Base-by-base conservation (phyloP, 495 filamentous ascomycete genomes). In the Penicillium simplicissimum region DNA sequence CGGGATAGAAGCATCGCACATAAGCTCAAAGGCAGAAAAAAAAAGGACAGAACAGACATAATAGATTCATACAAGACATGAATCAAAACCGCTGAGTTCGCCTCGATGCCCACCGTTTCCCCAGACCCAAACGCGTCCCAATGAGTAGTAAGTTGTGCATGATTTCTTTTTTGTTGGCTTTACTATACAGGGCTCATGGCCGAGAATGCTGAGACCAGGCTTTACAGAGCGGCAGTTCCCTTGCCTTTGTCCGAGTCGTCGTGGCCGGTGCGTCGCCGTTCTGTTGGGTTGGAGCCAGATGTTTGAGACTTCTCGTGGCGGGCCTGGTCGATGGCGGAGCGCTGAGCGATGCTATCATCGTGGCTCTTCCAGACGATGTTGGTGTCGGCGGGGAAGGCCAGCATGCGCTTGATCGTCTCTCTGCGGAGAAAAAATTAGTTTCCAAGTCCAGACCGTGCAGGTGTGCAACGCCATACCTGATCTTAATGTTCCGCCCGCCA, bases 361-460 rank as follows among this genome's bases (percentile, higher is more conserved):
- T 98, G 95, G 69, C 89, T 92, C 79, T 96, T 96, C 88, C 91
- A 98, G 60, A 93, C 86, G 56, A 98, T 87, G 64, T 89, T 92
- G 49, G 95, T 98, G 69, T 96, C 94, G 17, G 84, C 68, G 2
- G 95, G 95, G 74, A 96, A 90, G 51, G 82, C 82, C 47, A 98
- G 87, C 62, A 93, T 81, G 63, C 92, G 90, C 74, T 92, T 96
- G 78, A 98, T 90, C 25, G 90, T 95, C 81, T 98, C 92, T 67
- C 93, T 97, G 60, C 25, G 17, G 31, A 14, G n/a, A 8, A 8
- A 48, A 21, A 14, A 21, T 64, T 52, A 64, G 62, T 43, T 31
- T 51, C 23, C 2, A 11, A 15, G 19, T 19, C n/a, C 14, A 4
- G 14, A 4, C 4, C 8, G 23, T 3, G 38, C 8, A 9, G 4